Evolutionary conservation across 2,329 filamentous ascomycete species (phyloP), one percentile per base, ranked within the genome.

Genomic region (Sarocladiaceae sp.): DNA sequence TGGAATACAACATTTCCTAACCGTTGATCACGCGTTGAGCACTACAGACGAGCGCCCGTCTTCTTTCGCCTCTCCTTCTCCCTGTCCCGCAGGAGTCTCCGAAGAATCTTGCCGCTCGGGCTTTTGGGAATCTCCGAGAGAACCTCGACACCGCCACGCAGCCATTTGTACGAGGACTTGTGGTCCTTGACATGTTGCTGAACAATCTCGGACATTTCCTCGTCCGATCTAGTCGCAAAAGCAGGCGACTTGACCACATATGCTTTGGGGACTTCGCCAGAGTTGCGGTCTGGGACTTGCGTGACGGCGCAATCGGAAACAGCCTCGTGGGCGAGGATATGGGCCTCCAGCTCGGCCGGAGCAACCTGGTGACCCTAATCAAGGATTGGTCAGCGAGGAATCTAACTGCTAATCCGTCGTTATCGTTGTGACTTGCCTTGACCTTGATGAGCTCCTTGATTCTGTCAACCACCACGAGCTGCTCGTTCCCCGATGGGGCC

Each of bases 401-500:
- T 33, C 6, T 33, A n/a, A 6, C 31, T 12, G 31, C 16, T 5
- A 33, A 45, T 33, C 6, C 16, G 31, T 5, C 16, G 31, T 15
- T n/a, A 6, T n/a, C 20, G 19, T 13, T n/a, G n/a, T 43, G 27
- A 43, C 63, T 15, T 61, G 80, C 79, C 67, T 84, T 84, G 55
- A 85, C 81, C 58, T 85, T 85, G 62, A 85, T 85, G 39, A 85
- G 64, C 56, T 86, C 76, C 50, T 74, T 70, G 46, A 68, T 57
- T 16, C 88, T 78, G 58, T 94, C 88, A 3, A 87, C 83, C 47
- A 95, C 85, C 60, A 86, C 84, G 34, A 94, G 58, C 56, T 94
- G 88, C 61, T 93, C 85, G 51, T 82, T 68, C 2, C 85, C 85
- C 3, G 68, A 67, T 0, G 76, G 76, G 12, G 76, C 66, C 54